These are phyloP conservation scores for Melastoma candidum DNA, from an alignment of 441 rosid species.

Conservation along the genomic window DNA sequence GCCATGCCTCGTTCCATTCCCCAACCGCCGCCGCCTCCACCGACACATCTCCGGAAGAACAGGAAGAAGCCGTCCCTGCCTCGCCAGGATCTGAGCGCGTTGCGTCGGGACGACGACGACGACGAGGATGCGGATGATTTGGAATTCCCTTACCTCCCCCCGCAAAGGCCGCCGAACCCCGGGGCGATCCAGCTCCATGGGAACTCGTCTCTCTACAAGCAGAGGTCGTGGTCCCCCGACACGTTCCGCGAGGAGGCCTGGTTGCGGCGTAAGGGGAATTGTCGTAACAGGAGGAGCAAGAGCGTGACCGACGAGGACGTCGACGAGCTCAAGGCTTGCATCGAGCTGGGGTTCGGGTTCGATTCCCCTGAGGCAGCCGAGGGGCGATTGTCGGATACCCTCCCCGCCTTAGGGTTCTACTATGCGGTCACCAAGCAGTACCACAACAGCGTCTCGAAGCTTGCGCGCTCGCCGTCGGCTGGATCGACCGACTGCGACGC, in stretches of 20 bases:
- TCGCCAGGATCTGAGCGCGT: no score
- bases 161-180: constrained; percentile 14
- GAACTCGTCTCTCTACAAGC: constrained; percentile 32
- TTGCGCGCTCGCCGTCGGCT: background rate
- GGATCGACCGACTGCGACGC: no score
- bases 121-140: no score
- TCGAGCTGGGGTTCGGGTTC: constrained; percentile 8
- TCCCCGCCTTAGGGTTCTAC: constrained; percentile 9
- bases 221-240: constrained; percentile 70
- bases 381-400: background rate
- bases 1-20: no score
- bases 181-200: constrained; percentile 15
- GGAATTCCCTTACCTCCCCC: constrained; percentile 7
- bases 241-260: constrained; percentile 60
- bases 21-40: no score
- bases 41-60: no score
- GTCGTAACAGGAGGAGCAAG: constrained; percentile 25
- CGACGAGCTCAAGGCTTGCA: constrained; percentile 10
- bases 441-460: constrained; percentile 3
- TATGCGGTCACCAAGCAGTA: constrained; percentile 4
- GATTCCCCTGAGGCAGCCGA: constrained; percentile 1
- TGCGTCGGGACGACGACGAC: no score
- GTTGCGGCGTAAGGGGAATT: constrained; percentile 38
- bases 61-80: no score
- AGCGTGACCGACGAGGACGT: constrained; percentile 23